Percentiles rank a stretch among this genome's conserved stretches.
phyloP scores from a whole-genome alignment of 441 rosid genomes.

The Omphalea diandra region DNA sequence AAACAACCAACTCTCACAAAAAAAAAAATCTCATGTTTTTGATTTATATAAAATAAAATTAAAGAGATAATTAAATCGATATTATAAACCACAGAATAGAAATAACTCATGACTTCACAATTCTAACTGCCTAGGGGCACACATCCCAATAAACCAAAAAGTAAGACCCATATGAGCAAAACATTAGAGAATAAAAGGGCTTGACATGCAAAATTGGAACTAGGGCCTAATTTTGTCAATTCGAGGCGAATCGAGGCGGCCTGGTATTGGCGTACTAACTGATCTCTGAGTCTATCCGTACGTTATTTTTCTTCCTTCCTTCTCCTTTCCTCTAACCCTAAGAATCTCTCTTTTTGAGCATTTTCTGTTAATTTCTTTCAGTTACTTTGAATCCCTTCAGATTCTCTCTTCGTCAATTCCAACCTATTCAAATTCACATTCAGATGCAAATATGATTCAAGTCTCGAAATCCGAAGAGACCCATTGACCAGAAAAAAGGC shows the following conservation, averaged over 20 bases:
- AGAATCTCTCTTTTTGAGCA: not conserved
- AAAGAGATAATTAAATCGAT: no score
- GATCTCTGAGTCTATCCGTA: not conserved
- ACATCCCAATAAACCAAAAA: not conserved
- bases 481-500: no score
- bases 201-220: not conserved
- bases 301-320: no score
- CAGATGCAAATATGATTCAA: no score
- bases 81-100: no score
- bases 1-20: no score
- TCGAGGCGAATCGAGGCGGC: not conserved
- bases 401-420: not conserved
- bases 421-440: not conserved
- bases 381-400: not conserved
- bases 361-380: not conserved
- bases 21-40: no score
- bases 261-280: no score
- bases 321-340: conserved; percentile 31
- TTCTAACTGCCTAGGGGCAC: not conserved
- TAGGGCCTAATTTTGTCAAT: conserved; percentile 32
- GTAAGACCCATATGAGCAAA: no score
- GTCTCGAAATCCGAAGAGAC: not conserved
- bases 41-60: no score
- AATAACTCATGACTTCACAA: no score
- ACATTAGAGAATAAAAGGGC: no score